These are phyloP conservation scores for Sclerotinia glacialis DNA, from an alignment of 2,329 filamentous ascomycete species.

Conservation along the genomic window DNA sequence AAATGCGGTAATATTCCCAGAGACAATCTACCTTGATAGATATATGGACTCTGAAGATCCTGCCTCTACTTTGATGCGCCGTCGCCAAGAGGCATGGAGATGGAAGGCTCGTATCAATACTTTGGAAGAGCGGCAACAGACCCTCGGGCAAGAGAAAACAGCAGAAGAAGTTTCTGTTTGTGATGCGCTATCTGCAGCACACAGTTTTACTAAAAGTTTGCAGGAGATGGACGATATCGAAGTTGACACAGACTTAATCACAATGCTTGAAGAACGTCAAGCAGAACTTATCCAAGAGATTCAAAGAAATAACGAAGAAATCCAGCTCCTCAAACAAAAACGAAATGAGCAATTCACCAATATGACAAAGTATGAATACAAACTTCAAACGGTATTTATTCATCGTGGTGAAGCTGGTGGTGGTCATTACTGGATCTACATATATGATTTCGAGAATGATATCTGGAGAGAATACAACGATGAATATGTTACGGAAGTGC, in stretches of 20 bases:
- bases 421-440: constrained; percentile 94
- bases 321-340: constrained; percentile 44
- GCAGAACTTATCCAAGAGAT: constrained; percentile 47
- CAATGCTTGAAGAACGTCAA: constrained; percentile 46
- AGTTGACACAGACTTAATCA: constrained; percentile 43
- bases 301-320: constrained; percentile 46
- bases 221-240: constrained; percentile 45
- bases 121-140: constrained; percentile 46
- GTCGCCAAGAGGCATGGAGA: constrained; percentile 70
- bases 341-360: constrained; percentile 57
- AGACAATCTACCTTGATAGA: constrained; percentile 80
- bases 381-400: constrained; percentile 88
- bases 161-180: constrained; percentile 33
- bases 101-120: constrained; percentile 62
- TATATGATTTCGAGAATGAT: constrained; percentile 77
- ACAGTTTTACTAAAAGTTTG: constrained; percentile 46
- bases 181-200: constrained; percentile 37
- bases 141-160: constrained; percentile 26
- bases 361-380: constrained; percentile 67
- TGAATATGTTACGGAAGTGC: constrained; percentile 67
- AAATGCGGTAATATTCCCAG: constrained; percentile 74
- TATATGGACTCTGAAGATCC: constrained; percentile 68
- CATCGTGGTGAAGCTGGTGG: constrained; percentile 70
- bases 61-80: constrained; percentile 58
- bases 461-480: constrained; percentile 97